Evolutionary conservation across 352 stramenopile genomes (phyloP).

Genomic region (Pythium grandisporangium): DNA sequence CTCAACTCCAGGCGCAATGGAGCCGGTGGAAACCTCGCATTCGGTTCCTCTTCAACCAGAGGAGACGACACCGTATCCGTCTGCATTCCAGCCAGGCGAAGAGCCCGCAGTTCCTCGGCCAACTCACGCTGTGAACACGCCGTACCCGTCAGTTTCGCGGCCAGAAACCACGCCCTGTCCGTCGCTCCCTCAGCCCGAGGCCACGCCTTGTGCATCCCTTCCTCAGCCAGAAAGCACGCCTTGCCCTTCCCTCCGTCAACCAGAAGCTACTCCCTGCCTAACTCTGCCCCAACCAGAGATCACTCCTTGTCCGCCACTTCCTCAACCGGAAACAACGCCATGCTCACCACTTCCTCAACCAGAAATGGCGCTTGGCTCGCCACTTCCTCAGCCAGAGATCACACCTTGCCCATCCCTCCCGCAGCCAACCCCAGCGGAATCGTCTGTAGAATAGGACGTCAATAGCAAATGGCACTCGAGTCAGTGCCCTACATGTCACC

Average conservation of each 20-base stretch:
- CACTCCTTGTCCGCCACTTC: conserved; percentile 1
- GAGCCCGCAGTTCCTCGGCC: too few relatives aligned
- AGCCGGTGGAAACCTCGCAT: too few relatives aligned
- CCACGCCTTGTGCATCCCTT: conserved; percentile 7
- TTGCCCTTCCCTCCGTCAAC: conserved; percentile 20
- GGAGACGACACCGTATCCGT: too few relatives aligned
- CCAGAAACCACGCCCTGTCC: not conserved
- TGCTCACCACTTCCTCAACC: conserved; percentile 3
- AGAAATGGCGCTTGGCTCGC: too few relatives aligned
- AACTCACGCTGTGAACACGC: too few relatives aligned
- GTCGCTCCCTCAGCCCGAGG: conserved; percentile 1
- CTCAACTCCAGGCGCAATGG: too few relatives aligned
- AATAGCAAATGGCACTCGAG: too few relatives aligned
- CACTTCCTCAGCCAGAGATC: conserved; percentile 5
- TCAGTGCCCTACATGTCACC: too few relatives aligned
- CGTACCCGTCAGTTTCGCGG: conserved; percentile 2
- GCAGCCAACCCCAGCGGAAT: conserved; percentile 9
- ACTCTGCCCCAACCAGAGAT: too few relatives aligned
- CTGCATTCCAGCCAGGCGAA: too few relatives aligned
- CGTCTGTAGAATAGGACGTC: conserved; percentile 1
- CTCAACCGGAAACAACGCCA: not conserved
- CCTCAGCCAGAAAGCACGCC: conserved; percentile 11
- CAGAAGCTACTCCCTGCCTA: too few relatives aligned
- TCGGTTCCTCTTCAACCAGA: too few relatives aligned
- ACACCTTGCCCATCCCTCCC: conserved; percentile 15